phyloP scores from a whole-genome alignment of 345 rosid species.

The Pelargonium nanum region DNA sequence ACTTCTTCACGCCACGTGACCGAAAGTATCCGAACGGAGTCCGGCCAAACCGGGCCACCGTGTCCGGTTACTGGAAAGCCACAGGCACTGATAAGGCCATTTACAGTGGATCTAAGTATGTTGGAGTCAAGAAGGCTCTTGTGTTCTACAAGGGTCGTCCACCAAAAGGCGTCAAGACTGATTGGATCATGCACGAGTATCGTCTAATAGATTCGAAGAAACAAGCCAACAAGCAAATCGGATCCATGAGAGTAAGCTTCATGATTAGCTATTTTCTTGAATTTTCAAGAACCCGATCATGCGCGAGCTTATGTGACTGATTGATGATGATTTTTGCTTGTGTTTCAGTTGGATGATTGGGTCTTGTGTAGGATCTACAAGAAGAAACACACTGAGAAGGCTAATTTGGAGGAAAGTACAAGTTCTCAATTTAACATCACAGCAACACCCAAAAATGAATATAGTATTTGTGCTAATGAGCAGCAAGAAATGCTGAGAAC shows the following conservation, averaged over 20 bases:
- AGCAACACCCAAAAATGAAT: neutral
- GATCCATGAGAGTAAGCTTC: conserved; percentile 54
- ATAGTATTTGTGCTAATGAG: conserved; percentile 4
- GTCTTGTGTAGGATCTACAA: conserved; percentile 85
- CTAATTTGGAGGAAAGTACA: conserved; percentile 21
- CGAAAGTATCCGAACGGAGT: conserved; percentile 60
- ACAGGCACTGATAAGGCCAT: conserved; percentile 66
- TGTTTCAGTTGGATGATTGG: conserved; percentile 85
- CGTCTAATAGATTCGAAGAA: conserved; percentile 46
- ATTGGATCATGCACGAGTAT: conserved; percentile 97
- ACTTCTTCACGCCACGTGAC: conserved; percentile 53
- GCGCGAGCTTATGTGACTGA: no score
- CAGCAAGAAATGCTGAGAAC: conserved; percentile 29
- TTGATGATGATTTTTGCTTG: neutral
- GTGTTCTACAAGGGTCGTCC: conserved; percentile 81
- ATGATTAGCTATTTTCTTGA: neutral
- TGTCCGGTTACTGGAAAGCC: conserved; percentile 71
- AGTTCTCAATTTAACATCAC: conserved; percentile 8
- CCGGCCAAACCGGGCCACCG: conserved; percentile 53
- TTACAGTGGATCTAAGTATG: conserved; percentile 37
- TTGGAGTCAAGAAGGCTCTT: conserved; percentile 82
- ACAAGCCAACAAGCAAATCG: conserved; percentile 20
- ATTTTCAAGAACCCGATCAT: no score
- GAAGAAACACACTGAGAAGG: conserved; percentile 38
- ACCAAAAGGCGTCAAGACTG: conserved; percentile 69